Percentiles rank a stretch among this genome's conserved stretches.
Conservation (phyloP, 345 rosid species). For the Heritiera littoralis region DNA sequence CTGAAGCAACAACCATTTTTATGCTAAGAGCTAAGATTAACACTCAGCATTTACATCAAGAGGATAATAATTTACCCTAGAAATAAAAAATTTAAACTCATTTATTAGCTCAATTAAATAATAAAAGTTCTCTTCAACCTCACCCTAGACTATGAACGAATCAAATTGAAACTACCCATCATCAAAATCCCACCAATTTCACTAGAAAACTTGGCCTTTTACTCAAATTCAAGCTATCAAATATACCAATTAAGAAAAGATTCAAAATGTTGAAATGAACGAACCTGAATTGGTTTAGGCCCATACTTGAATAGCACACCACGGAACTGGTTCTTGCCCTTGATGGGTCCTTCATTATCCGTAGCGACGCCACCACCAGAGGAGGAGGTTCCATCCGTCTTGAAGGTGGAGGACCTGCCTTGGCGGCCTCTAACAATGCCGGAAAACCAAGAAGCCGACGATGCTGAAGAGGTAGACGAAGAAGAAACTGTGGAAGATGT, state of each 20-base stretch:
- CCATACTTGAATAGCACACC: slow-evolving; percentile 93
- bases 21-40: neutral
- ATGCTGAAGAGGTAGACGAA: slow-evolving; percentile 5
- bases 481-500: neutral
- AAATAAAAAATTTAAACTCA: neutral
- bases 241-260: slow-evolving; percentile 14
- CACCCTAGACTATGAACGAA: neutral
- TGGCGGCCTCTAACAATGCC: slow-evolving; percentile 73
- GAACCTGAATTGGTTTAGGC: slow-evolving; percentile 84
- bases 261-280: slow-evolving; percentile 11
- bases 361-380: slow-evolving; percentile 23
- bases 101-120: neutral
- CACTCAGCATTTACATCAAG: neutral
- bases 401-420: slow-evolving; percentile 41
- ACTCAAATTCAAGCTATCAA: neutral
- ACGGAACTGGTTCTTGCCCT: slow-evolving; percentile 74
- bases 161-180: slow-evolving; percentile 3
- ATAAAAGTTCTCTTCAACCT: neutral
- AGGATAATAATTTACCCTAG: neutral
- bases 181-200: neutral
- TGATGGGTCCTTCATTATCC: too few relatives aligned
- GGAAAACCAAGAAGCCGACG: slow-evolving; percentile 53
- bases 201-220: neutral
- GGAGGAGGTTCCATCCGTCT: slow-evolving; percentile 35
- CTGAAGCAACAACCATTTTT: neutral